Evolutionary conservation across 129 eudicot species (phyloP).

Genomic region (Saposhnikovia divaricata): DNA sequence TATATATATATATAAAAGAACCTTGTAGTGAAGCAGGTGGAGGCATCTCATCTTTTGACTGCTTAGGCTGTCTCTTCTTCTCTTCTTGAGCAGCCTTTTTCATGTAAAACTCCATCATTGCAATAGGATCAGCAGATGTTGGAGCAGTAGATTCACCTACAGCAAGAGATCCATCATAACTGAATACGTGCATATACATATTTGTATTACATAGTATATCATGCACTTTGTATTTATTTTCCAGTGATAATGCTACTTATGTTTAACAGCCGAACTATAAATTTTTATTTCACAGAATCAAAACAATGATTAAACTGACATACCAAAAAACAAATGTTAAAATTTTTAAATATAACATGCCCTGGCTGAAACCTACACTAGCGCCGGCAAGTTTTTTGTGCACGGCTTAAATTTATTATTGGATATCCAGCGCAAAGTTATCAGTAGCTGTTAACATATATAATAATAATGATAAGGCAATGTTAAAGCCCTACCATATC

Average conservation of each 20-base stretch:
- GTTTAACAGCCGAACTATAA: background rate
- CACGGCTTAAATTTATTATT: background rate
- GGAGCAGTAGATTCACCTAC: constrained; percentile 46
- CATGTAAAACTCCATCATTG: constrained; percentile 68
- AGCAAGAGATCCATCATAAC: background rate
- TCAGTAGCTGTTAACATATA: background rate
- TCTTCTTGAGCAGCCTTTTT: constrained; percentile 73
- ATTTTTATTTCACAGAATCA: background rate
- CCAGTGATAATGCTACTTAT: background rate
- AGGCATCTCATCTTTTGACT: constrained; percentile 74
- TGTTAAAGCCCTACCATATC: constrained; percentile 22
- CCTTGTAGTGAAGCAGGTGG: constrained; percentile 74
- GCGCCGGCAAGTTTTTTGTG: background rate
- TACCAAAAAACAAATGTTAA: background rate
- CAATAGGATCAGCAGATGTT: constrained; percentile 49
- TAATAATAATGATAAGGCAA: background rate
- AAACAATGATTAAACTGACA: background rate
- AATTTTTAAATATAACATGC: background rate
- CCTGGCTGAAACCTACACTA: background rate
- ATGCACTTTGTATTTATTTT: background rate
- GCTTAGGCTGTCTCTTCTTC: constrained; percentile 45
- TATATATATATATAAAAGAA: background rate
- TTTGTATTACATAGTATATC: background rate
- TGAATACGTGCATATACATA: background rate
- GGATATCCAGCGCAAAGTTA: background rate